Conservation (phyloP, 139 green algal species). For the Micractinium conductrix region DNA sequence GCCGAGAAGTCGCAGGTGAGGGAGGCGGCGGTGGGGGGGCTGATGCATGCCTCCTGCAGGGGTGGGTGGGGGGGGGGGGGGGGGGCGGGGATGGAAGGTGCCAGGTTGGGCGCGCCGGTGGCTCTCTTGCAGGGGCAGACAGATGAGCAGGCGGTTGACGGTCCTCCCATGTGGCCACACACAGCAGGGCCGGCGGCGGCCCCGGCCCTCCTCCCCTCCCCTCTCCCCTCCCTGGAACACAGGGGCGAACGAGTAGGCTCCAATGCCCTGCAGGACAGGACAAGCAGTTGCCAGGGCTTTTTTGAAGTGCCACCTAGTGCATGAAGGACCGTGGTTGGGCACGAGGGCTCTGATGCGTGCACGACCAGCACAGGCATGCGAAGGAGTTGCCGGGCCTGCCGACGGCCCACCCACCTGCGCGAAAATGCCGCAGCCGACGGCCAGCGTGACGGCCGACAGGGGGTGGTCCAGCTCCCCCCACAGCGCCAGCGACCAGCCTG, state of each 20-base stretch:
- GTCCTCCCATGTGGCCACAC: no score
- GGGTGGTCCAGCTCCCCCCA: slow-evolving; percentile 57
- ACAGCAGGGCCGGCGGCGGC: no score
- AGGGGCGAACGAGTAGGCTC: slow-evolving; percentile 49
- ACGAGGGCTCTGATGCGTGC: no score
- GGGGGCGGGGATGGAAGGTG: neutral
- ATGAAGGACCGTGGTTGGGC: no score
- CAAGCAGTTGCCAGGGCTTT: neutral
- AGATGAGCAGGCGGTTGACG: no score
- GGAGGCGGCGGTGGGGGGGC: neutral
- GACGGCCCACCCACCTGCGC: slow-evolving; percentile 22
- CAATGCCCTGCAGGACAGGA: slow-evolving; percentile 23
- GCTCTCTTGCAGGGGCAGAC: no score
- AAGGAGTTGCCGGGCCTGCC: neutral
- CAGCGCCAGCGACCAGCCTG: slow-evolving; percentile 54
- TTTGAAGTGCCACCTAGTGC: no score
- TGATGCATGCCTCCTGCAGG: slow-evolving; percentile 26
- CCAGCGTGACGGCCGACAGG: slow-evolving; percentile 46
- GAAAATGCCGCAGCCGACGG: slow-evolving; percentile 49
- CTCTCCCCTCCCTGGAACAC: slow-evolving; percentile 45
- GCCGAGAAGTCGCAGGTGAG: slow-evolving; percentile 30
- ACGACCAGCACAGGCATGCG: no score
- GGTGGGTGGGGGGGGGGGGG: neutral
- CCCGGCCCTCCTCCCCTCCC: no score
- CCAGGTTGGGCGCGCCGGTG: neutral